These are phyloP conservation scores for Jimgerdemannia lactiflua DNA, from an alignment of 192 early-diverging fungal genomes.

Conservation along the genomic window DNA sequence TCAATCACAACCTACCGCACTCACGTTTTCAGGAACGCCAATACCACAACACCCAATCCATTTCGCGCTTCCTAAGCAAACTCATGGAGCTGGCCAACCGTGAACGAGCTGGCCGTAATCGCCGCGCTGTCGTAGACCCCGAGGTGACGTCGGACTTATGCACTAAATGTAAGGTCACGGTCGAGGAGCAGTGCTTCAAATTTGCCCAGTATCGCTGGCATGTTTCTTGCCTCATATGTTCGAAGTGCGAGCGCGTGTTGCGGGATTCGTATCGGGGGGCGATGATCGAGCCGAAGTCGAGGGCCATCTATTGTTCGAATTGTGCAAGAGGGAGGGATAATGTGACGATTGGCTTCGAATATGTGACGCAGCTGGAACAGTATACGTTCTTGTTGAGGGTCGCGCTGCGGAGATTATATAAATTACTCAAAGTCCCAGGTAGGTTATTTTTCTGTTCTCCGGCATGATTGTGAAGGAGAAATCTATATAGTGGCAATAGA, in stretches of 20 bases:
- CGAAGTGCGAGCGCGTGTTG: constrained; percentile 48
- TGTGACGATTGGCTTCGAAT: constrained; percentile 44
- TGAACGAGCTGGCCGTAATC: constrained; percentile 25
- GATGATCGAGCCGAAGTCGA: constrained; percentile 11
- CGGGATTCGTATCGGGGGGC: constrained; percentile 22
- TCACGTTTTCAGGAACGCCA: constrained; percentile 45
- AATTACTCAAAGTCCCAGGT: constrained; percentile 55
- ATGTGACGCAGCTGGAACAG: constrained; percentile 86
- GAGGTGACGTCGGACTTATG: constrained; percentile 82
- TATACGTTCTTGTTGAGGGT: constrained; percentile 87
- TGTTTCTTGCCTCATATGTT: constrained; percentile 77
- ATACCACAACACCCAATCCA: constrained; percentile 45
- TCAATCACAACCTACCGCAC: constrained; percentile 12
- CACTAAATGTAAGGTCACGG: constrained; percentile 65
- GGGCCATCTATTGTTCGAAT: constrained; percentile 8
- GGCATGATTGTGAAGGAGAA: too few species aligned
- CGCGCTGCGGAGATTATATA: constrained; percentile 78
- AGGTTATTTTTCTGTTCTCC: too few species aligned
- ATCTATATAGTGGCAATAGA: too few species aligned
- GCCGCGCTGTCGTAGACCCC: constrained; percentile 43
- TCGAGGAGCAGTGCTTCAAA: constrained; percentile 90
- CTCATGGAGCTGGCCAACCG: constrained; percentile 64
- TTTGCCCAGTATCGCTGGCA: constrained; percentile 77
- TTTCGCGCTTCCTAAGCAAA: constrained; percentile 73
- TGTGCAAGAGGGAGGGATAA: constrained; percentile 11